Evolutionary conservation across 805 yeast genomes (phyloP).

Genomic region (Yarrowia sp.): DNA sequence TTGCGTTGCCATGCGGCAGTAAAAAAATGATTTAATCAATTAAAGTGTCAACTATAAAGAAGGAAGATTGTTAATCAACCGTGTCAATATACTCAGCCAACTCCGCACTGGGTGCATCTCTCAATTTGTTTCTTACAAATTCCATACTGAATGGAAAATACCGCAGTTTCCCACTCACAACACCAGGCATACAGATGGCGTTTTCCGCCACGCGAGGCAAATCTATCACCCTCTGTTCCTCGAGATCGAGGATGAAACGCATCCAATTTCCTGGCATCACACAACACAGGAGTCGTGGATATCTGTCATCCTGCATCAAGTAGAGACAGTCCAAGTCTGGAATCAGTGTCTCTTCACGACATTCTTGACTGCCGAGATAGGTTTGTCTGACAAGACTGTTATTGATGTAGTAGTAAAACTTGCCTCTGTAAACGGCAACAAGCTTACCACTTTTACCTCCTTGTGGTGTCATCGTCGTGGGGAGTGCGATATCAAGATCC

Average conservation of each 20-base stretch:
- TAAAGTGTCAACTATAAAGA: too few relatives aligned
- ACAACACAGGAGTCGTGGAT: not conserved
- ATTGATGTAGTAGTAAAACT: not conserved
- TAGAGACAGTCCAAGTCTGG: too few relatives aligned
- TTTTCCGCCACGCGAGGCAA: not conserved
- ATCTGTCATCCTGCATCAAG: constrained; percentile 5
- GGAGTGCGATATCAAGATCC: not conserved
- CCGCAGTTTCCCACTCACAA: not conserved
- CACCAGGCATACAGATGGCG: constrained; percentile 4
- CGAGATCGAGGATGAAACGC: not conserved
- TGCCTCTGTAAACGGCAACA: not conserved
- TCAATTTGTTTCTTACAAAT: not conserved
- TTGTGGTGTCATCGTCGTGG: too few relatives aligned
- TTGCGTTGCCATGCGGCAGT: too few relatives aligned
- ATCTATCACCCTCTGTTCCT: not conserved
- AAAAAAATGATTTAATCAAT: too few relatives aligned
- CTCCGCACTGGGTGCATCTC: not conserved
- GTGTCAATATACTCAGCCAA: not conserved
- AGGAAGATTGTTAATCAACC: too few relatives aligned
- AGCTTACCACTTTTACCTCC: not conserved
- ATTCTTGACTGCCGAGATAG: not conserved
- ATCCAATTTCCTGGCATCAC: not conserved
- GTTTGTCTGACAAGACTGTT: not conserved
- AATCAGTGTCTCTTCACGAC: not conserved
- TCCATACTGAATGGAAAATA: not conserved